phyloP scores from a whole-genome alignment of 2,329 filamentous ascomycete genomes.

The Cercospora canescens region DNA sequence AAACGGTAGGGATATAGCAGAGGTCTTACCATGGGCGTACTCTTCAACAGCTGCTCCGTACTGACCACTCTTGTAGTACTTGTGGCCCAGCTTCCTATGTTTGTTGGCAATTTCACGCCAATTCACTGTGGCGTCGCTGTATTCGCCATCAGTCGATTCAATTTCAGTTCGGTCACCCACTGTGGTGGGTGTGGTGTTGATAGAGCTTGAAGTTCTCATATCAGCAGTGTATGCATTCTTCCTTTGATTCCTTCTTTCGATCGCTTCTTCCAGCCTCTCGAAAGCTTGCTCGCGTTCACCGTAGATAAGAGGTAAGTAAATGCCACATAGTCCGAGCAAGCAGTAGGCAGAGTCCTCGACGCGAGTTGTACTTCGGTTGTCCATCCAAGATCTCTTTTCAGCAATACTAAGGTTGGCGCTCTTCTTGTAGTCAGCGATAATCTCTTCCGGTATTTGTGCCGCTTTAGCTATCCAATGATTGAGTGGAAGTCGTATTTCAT shows the following conservation, averaged over 20 bases:
- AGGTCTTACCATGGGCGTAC: background rate
- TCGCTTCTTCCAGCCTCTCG: background rate
- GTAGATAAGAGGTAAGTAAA: background rate
- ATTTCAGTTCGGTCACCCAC: background rate
- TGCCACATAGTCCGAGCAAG: background rate
- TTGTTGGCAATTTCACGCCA: background rate
- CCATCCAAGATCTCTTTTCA: background rate
- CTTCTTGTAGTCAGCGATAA: background rate
- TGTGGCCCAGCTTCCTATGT: background rate
- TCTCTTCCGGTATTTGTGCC: background rate
- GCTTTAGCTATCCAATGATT: background rate
- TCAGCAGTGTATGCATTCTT: background rate
- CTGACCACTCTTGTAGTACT: background rate
- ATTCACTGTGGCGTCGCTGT: background rate
- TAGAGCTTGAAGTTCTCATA: background rate
- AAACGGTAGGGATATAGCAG: background rate
- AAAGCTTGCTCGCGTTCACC: background rate
- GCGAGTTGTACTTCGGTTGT: background rate
- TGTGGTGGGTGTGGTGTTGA: background rate
- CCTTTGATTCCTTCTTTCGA: background rate
- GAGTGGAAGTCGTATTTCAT: background rate
- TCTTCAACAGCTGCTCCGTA: background rate
- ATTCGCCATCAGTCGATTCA: background rate
- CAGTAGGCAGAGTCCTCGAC: background rate
- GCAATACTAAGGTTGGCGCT: background rate